A percentile compares a stretch with the other conserved stretches of the same genome.
Evolutionary conservation across 1,284 basidiomycete species (phyloP).

Genomic region (Cutaneotrichosporon sp.): DNA sequence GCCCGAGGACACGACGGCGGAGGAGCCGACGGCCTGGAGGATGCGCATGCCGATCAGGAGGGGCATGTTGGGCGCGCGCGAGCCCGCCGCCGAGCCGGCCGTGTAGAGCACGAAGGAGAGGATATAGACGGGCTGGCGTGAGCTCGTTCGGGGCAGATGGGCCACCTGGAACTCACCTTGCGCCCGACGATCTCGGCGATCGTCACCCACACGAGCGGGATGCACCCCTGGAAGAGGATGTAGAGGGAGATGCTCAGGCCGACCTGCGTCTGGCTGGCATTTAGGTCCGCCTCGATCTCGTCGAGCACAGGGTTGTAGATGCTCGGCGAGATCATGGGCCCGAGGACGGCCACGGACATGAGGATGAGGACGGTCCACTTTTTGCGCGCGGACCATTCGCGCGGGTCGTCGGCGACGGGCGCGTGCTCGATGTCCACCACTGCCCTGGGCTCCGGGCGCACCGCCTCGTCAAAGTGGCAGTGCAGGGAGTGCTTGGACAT

Average conservation of each 20-base stretch:
- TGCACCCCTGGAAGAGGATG: constrained; percentile 60
- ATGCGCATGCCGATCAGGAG: constrained; percentile 64
- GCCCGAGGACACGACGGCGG: constrained; percentile 74
- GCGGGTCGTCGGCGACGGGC: constrained; percentile 72
- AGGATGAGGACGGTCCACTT: constrained; percentile 58
- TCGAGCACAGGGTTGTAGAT: constrained; percentile 58
- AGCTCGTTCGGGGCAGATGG: not conserved
- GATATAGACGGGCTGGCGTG: constrained; percentile 64
- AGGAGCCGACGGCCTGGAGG: constrained; percentile 60
- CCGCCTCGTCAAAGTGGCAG: constrained; percentile 28
- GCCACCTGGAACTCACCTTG: constrained; percentile 69
- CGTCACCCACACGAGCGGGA: constrained; percentile 46
- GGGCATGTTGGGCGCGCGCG: constrained; percentile 62
- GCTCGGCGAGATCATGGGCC: constrained; percentile 64
- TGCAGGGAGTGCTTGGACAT: constrained; percentile 17
- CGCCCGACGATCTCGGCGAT: constrained; percentile 74
- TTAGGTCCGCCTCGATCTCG: constrained; percentile 65
- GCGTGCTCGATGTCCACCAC: constrained; percentile 66
- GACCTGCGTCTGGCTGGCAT: constrained; percentile 67
- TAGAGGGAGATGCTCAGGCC: constrained; percentile 74
- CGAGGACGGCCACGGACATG: constrained; percentile 50
- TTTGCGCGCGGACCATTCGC: constrained; percentile 66
- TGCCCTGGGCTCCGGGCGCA: constrained; percentile 16
- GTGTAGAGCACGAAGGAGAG: constrained; percentile 62
- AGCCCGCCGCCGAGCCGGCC: constrained; percentile 66